A percentile compares a stretch with the other conserved stretches of the same genome.
Conservation (phyloP, 2,329 filamentous ascomycete species). For the Colletotrichum sp. region DNA sequence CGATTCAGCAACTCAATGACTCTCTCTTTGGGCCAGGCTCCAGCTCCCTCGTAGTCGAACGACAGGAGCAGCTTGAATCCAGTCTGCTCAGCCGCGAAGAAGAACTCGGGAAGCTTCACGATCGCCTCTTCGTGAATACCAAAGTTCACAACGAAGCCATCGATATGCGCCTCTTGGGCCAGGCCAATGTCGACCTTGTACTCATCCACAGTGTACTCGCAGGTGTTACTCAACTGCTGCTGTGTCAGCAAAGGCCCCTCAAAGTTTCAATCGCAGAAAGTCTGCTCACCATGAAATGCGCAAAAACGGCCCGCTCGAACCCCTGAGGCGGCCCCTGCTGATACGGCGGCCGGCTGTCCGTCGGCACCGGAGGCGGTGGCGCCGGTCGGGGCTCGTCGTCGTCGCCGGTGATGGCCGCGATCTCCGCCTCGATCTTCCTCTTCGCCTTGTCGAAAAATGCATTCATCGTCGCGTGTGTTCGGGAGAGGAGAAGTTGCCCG, state of each 20-base stretch:
- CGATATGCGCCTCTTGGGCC: constrained; percentile 19
- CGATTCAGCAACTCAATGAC: constrained; percentile 13
- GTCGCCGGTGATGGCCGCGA: constrained; percentile 15
- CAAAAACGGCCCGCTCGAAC: constrained; percentile 11
- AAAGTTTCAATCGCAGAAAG: background rate
- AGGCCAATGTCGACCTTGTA: constrained; percentile 15
- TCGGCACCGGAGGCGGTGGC: background rate
- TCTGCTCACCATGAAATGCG: constrained; percentile 16
- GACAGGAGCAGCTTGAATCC: constrained; percentile 20
- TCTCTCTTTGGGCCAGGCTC: constrained; percentile 12
- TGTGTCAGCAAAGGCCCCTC: background rate
- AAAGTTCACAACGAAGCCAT: constrained; percentile 19
- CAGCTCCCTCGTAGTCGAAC: constrained; percentile 17
- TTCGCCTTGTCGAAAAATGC: constrained; percentile 17
- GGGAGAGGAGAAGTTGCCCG: background rate
- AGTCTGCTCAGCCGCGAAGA: constrained; percentile 11
- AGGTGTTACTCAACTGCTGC: constrained; percentile 14
- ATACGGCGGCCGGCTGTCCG: background rate
- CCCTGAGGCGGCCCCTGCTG: background rate
- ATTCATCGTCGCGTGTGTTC: constrained; percentile 3
- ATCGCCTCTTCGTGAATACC: constrained; percentile 20
- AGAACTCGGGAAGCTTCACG: constrained; percentile 10
- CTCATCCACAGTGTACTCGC: constrained; percentile 9
- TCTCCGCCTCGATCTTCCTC: constrained; percentile 18
- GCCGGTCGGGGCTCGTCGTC: constrained; percentile 3